Evolutionary conservation across 805 yeast species (phyloP).

Genomic region (Starmerella asiatica): DNA sequence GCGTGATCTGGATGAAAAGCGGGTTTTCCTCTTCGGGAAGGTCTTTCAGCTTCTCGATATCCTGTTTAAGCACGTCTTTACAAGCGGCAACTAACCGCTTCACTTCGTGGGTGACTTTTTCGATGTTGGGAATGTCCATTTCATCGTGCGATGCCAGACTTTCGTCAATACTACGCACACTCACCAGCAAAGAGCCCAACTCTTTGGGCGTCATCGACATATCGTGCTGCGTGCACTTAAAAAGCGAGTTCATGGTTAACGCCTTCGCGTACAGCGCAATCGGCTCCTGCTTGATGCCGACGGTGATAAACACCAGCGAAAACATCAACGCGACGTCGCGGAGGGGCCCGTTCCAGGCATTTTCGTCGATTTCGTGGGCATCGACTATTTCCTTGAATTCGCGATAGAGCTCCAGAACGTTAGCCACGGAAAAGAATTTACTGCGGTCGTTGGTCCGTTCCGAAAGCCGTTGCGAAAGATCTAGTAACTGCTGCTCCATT

Average conservation of each 20-base stretch:
- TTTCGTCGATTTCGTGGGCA: not conserved
- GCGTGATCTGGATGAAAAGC: constrained; percentile 19
- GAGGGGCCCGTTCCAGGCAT: not conserved
- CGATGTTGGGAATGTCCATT: constrained; percentile 40
- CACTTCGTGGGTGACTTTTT: constrained; percentile 2
- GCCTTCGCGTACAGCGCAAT: constrained; percentile 90
- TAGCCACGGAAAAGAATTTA: constrained; percentile 9
- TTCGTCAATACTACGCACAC: constrained; percentile 54
- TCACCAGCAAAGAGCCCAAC: constrained; percentile 56
- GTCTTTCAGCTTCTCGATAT: not conserved
- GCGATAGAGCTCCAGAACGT: constrained; percentile 6
- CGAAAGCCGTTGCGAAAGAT: constrained; percentile 9
- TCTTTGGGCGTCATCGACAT: constrained; percentile 77
- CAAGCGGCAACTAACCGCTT: constrained; percentile 1
- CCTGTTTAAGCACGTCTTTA: not conserved
- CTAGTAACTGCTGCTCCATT: constrained; percentile 9
- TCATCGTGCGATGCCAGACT: constrained; percentile 38
- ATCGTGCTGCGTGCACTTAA: constrained; percentile 70
- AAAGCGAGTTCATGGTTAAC: constrained; percentile 68
- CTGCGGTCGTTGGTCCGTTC: constrained; percentile 18
- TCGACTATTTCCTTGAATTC: constrained; percentile 12
- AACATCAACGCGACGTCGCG: constrained; percentile 35
- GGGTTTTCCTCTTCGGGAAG: constrained; percentile 16
- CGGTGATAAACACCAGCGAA: constrained; percentile 77
- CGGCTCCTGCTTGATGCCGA: constrained; percentile 78